Evolutionary conservation across 2,329 filamentous ascomycete species (phyloP).

Genomic region (Emericellopsis cladophorae): DNA sequence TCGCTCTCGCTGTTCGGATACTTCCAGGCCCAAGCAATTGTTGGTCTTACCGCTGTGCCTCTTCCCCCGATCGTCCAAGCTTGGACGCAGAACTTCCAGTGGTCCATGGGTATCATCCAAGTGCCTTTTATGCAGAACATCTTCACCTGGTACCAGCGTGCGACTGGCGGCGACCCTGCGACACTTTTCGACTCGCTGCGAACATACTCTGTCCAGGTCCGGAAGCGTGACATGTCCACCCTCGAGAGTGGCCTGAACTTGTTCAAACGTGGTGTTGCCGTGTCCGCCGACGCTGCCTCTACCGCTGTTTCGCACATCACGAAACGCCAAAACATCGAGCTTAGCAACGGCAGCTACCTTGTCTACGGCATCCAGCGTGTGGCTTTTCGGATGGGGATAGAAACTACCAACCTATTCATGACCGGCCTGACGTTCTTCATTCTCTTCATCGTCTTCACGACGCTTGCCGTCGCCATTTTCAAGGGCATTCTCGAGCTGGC

Average conservation of each 20-base stretch:
- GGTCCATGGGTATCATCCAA: constrained; percentile 92
- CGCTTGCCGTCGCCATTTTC: constrained; percentile 62
- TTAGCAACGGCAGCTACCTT: constrained; percentile 40
- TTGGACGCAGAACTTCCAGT: constrained; percentile 97
- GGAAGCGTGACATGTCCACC: constrained; percentile 42
- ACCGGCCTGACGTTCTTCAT: constrained; percentile 84
- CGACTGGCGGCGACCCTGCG: constrained; percentile 77
- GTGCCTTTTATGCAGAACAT: constrained; percentile 79
- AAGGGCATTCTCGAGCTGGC: constrained; percentile 71
- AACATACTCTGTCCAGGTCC: constrained; percentile 70
- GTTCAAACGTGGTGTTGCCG: constrained; percentile 40
- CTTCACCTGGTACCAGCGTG: constrained; percentile 90
- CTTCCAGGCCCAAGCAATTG: constrained; percentile 87
- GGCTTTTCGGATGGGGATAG: constrained; percentile 73
- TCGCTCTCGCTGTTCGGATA: constrained; percentile 89
- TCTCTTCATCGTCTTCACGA: constrained; percentile 65
- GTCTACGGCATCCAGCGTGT: constrained; percentile 82
- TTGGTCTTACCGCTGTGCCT: constrained; percentile 70
- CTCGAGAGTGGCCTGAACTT: constrained; percentile 27
- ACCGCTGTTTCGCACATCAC: constrained; percentile 23
- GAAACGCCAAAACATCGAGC: constrained; percentile 42
- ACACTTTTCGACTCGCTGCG: constrained; percentile 63
- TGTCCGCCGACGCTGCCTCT: constrained; percentile 29
- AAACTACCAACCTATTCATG: constrained; percentile 85
- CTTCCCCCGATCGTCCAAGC: constrained; percentile 80